Percentiles rank a stretch among this genome's conserved stretches.
Conservation (phyloP, 2,329 filamentous ascomycete species). For the Hypoxylon sp. region DNA sequence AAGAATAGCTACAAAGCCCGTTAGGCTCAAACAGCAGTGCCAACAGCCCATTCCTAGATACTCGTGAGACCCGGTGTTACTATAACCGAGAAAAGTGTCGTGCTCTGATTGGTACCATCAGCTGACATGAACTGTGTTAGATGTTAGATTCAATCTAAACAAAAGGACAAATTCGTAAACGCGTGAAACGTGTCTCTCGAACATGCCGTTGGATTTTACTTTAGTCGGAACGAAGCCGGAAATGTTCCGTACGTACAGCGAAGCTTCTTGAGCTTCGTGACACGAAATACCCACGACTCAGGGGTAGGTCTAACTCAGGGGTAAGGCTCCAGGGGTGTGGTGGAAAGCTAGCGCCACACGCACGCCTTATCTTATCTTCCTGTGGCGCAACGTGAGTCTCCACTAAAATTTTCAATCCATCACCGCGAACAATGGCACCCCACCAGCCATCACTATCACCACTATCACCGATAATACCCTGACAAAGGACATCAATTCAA, state of each 20-base stretch:
- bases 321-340: conserved; percentile 1
- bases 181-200: conserved; percentile 19
- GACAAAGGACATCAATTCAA: not conserved
- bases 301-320: conserved; percentile 7
- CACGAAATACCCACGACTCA: not conserved
- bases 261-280: not conserved
- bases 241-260: not conserved
- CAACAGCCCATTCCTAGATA: not conserved
- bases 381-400: conserved; percentile 7
- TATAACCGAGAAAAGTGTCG: conserved; percentile 15
- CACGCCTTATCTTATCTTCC: conserved; percentile 22
- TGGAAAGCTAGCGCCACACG: conserved; percentile 16
- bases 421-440: not conserved
- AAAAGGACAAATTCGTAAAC: conserved; percentile 1
- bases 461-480: no score
- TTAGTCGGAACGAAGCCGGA: not conserved
- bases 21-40: not conserved
- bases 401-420: conserved; percentile 39
- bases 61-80: not conserved
- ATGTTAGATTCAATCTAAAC: conserved; percentile 3
- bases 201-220: conserved; percentile 1
- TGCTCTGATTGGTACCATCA: conserved; percentile 4
- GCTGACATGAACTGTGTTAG: conserved; percentile 1
- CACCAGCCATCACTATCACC: conserved; percentile 16
- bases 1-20: not conserved